These are phyloP conservation scores for Suhomyces tanzawaensis DNA, from an alignment of 805 yeast genomes.

Conservation along the genomic window DNA sequence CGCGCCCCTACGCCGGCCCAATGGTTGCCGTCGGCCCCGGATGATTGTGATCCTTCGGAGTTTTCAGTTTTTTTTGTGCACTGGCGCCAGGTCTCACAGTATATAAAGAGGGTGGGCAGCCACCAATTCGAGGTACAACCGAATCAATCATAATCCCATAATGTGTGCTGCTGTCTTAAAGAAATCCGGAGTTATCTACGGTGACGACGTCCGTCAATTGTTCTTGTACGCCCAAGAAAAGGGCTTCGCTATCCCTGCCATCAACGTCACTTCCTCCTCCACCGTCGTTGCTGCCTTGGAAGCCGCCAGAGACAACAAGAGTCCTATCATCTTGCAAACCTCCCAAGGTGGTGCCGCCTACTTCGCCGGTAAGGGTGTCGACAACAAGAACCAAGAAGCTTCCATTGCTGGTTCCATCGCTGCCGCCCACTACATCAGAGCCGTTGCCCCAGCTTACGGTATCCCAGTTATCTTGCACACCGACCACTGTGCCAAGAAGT, in stretches of 20 bases:
- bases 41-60: conserved; percentile 12
- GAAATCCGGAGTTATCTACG: conserved; percentile 97
- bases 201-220: conserved; percentile 87
- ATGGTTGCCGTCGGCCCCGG: conserved; percentile 7
- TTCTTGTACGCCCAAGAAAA: conserved; percentile 91
- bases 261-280: conserved; percentile 96
- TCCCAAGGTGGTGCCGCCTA: conserved; percentile 99
- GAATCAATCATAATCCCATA: neutral
- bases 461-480: conserved; percentile 96
- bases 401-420: conserved; percentile 94
- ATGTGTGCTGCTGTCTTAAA: conserved; percentile 75
- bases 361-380: conserved; percentile 99
- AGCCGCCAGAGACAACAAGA: conserved; percentile 50
- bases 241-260: conserved; percentile 97
- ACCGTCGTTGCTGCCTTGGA: conserved; percentile 64
- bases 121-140: neutral
- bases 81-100: conserved; percentile 5
- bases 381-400: conserved; percentile 89
- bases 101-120: conserved; percentile 8
- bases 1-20: neutral
- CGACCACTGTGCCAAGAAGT: conserved; percentile 98
- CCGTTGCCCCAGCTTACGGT: conserved; percentile 95
- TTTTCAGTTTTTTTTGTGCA: conserved; percentile 2
- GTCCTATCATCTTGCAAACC: conserved; percentile 95
- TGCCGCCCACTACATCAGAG: conserved; percentile 96